Base-by-base conservation (phyloP, 2,329 filamentous ascomycete species). In the Fusarium globosum region DNA sequence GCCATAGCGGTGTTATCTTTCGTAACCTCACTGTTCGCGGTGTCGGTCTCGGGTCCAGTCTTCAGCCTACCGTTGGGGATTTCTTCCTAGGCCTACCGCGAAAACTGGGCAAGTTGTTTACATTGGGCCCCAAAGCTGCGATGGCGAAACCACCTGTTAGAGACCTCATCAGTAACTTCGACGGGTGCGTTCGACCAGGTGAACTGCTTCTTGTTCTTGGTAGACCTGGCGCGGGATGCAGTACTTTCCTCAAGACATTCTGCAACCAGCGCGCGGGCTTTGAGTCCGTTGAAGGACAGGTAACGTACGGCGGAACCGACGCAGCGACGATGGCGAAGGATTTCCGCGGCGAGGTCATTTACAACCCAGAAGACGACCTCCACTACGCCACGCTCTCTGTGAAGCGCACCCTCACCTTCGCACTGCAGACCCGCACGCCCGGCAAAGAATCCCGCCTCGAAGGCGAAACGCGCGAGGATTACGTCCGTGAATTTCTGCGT, bases 301-400 rank as follows among this genome's bases (percentile, higher is more conserved):
- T 92, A 10, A 87, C 88, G 30, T 93, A 92, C 77, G 90, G 91
- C 21, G 85, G 85, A 1, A 82, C 82, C 1, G 79, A 81, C 26
- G 80, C 85, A 4, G 76, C 82, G 36, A 82, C 82, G 10, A 89
- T 90, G 81, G 82, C 84, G 26, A 85, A 85, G 46, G 79, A 86
- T 55, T 92, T 88, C 69, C 85, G 89, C 28, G 89, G 89, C 52
- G 90, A 90, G 78, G 86, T 93, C 38, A 86, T 93, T 35, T 95
- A 78, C 86, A 89, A 79, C 89, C 94, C 92, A 0, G 93, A 95
- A 20, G 83, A 86, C 62, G 91, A 93, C 74, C 80, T 92, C 0
- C 92, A 94, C 79, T 94, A 93, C 69, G 89, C 92, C 1, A 91
- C 91, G 0, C 81, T 94, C 28, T 91, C 88, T 3, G 92, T 94